Percentiles rank a stretch among this genome's conserved stretches.
Conservation (phyloP, 2,329 filamentous ascomycete species). For the Pseudopithomyces chartarum region DNA sequence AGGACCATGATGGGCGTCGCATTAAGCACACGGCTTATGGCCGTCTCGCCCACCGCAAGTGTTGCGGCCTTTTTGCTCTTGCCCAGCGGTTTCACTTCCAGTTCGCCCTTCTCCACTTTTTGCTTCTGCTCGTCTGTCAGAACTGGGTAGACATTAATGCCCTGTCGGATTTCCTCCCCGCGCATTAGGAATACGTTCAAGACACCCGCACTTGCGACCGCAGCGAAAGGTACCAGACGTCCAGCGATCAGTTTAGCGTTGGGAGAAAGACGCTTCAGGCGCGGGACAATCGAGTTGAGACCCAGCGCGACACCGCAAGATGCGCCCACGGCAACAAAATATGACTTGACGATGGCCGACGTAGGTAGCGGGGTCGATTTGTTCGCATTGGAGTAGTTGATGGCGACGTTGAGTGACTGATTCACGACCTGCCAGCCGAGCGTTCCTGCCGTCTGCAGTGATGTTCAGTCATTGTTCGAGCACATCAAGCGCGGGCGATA, state of each 20-base stretch:
- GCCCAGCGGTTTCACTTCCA: conserved; percentile 69
- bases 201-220: conserved; percentile 86
- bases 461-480: conserved; percentile 23
- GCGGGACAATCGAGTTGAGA: conserved; percentile 86
- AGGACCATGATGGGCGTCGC: conserved; percentile 97
- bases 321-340: conserved; percentile 87
- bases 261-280: conserved; percentile 76
- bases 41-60: conserved; percentile 90
- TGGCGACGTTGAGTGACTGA: conserved; percentile 96
- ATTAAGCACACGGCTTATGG: conserved; percentile 88
- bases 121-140: conserved; percentile 72
- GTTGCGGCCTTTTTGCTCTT: conserved; percentile 87
- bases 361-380: conserved; percentile 89
- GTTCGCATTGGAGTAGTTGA: conserved; percentile 98
- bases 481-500: conserved; percentile 7
- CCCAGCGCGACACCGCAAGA: conserved; percentile 93
- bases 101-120: conserved; percentile 67
- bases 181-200: conserved; percentile 98
- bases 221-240: conserved; percentile 93
- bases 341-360: conserved; percentile 83
- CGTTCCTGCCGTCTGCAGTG: conserved; percentile 74
- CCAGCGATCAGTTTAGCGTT: conserved; percentile 76
- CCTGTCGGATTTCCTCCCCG: conserved; percentile 88
- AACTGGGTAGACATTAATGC: conserved; percentile 90
- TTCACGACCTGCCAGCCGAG: conserved; percentile 95